Base-by-base conservation (phyloP, 192 early-diverging fungal species). In the Mortierella claussenii region DNA sequence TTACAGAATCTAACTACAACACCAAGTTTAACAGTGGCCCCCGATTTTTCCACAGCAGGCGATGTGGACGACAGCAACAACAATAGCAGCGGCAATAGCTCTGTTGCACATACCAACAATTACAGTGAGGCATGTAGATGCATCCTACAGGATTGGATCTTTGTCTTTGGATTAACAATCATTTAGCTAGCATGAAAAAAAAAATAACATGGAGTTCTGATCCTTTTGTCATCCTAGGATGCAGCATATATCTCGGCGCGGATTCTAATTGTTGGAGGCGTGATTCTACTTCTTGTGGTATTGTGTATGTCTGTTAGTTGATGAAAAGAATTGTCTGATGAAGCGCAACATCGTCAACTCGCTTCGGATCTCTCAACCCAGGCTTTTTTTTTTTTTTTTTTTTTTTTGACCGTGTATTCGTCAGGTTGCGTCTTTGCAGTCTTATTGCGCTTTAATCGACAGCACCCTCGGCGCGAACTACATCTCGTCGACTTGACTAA, bases 181-280 rank as follows among this genome's bases (percentile, higher is more conserved):
- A 21, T 18, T 20, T 47, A 6, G n/a, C 6, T 20, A 47, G 45
- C 5, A 47, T 20, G 24, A 49, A 17, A 30, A 21, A 49, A 15
- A 7, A 23, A 50, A 17, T 6, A 60, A n/a, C 12, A n/a, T 33
- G 27, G 12, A 24, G 24, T 3, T 40, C 3, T 21, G n/a, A n/a
- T n/a, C n/a, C n/a, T n/a, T n/a, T n/a, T n/a, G n/a, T n/a, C n/a
- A n/a, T n/a, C n/a, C n/a, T n/a, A 51, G 51, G 50, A 51, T 20
- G 63, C 52, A 3, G 63, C 63, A 21, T 65, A 65, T 48, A 51
- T 65, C 15, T 54, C 63, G 7, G 63, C 43, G 17, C 26, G 44
- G 43, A n/a, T 65, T 18, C n/a, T 65, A 5, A 65, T 53, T 2
- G 20, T 65, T 20, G 53, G 63, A 34, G 63, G 63, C 13, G 43